Base-by-base conservation (phyloP, 345 rosid species). In the Pistacia atlantica region DNA sequence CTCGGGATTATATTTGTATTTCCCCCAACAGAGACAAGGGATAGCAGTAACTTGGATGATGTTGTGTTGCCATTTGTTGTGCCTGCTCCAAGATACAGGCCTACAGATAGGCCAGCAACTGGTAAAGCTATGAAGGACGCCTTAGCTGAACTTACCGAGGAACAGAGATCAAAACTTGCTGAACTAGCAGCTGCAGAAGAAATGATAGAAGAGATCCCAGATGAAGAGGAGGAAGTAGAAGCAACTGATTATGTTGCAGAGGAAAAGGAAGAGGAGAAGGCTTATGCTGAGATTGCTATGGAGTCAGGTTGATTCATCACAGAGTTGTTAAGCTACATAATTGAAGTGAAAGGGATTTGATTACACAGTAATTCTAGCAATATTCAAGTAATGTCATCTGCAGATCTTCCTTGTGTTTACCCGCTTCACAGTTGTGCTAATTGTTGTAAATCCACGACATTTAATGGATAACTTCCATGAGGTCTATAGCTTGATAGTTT, bases 231-330 rank as follows among this genome's bases (percentile, higher is more conserved):
- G 59, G 94, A 86, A 65, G 81, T 56, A 46, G 93, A 82, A 77
- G 83, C 78, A 58, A 75, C 79, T 73, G 80, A 77, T 66, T 81
- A 71, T 67, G 78, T 75, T 74, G 78, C 54, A 33, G 85, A 86
- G 81, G 98, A 92, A 86, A 89, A 91, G 79, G 90, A 88, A 83
- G 98, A 91, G 70, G 95, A 90, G 71, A 89, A 81, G 79, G 90
- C 87, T 73, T 93, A 93, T 69, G 96, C 89, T 48, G 87, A 87
- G 79, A 84, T 76, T 76, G 72, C 86, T 89, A 25, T 93, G 99
- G 96, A 88, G 78, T 72, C 89, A 88, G 77, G 92, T 90, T 35
- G 95, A 90, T 75, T 89, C 89, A 0, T 87, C 90, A n/a, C 77
- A 79, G 77, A 89, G 89, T 76, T 77, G 81, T 60, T 86, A 86